A percentile compares a stretch with the other conserved stretches of the same genome.
Conservation (phyloP, 2,329 filamentous ascomycete genomes). For the Trichoderma sp. region DNA sequence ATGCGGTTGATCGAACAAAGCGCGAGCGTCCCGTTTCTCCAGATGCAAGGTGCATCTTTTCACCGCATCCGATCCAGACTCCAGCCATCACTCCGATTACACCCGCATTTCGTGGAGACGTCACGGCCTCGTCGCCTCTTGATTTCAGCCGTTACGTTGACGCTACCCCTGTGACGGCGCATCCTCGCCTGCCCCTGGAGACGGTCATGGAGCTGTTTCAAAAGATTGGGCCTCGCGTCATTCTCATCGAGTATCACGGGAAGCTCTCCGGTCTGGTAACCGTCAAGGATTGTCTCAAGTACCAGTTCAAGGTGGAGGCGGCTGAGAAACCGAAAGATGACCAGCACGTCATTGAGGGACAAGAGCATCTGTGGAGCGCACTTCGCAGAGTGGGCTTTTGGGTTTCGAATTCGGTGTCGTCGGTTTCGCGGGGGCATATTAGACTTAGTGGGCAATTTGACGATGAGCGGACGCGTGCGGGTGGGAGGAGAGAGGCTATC, state of each 20-base stretch:
- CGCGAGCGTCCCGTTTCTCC: slow-evolving; percentile 67
- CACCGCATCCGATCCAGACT: slow-evolving; percentile 43
- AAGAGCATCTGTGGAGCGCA: slow-evolving; percentile 66
- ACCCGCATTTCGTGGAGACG: slow-evolving; percentile 58
- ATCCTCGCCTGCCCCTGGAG: slow-evolving; percentile 87
- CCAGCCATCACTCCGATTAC: slow-evolving; percentile 41
- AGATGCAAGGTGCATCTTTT: slow-evolving; percentile 73
- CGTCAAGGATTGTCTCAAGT: slow-evolving; percentile 95
- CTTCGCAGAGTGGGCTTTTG: slow-evolving; percentile 57
- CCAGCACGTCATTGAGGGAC: slow-evolving; percentile 53
- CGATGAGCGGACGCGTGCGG: slow-evolving; percentile 40
- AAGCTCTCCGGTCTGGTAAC: slow-evolving; percentile 83
- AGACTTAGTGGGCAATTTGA: slow-evolving; percentile 47
- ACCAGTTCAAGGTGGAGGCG: slow-evolving; percentile 94
- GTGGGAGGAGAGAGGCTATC: slow-evolving; percentile 51
- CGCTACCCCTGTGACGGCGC: slow-evolving; percentile 83
- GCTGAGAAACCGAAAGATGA: slow-evolving; percentile 71
- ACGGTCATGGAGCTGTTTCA: slow-evolving; percentile 99
- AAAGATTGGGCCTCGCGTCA: slow-evolving; percentile 93
- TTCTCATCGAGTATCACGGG: slow-evolving; percentile 88
- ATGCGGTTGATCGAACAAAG: slow-evolving; percentile 80
- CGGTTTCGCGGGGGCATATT: slow-evolving; percentile 58
- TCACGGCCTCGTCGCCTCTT: slow-evolving; percentile 58
- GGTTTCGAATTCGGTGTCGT: slow-evolving; percentile 58
- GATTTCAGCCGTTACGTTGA: slow-evolving; percentile 90